Evolutionary conservation across 2,329 filamentous ascomycete species (phyloP).

Genomic region (Paracamarosporium sp.): DNA sequence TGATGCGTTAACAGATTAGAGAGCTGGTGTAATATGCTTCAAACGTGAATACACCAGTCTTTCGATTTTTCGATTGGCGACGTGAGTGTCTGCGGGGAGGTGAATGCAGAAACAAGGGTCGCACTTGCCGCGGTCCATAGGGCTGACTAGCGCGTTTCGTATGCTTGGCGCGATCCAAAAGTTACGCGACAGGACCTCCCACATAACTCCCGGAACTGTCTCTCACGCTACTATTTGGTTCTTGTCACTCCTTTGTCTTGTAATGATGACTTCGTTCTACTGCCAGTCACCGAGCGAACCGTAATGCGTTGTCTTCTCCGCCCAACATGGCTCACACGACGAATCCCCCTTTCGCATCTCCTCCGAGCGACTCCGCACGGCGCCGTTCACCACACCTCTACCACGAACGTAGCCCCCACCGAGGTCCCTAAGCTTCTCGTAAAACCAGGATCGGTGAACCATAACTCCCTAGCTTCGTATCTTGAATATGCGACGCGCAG

Average conservation of each 20-base stretch:
- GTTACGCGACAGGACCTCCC: conserved; percentile 22
- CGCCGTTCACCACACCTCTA: conserved; percentile 33
- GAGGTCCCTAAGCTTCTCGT: conserved; percentile 36
- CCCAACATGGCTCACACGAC: conserved; percentile 28
- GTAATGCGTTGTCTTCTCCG: conserved; percentile 37
- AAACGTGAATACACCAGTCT: too few relatives aligned
- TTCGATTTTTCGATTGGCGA: not conserved
- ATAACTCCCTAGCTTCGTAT: conserved; percentile 71
- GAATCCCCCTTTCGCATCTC: conserved; percentile 25
- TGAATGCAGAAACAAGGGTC: not conserved
- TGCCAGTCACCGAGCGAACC: conserved; percentile 1
- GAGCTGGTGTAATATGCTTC: too few relatives aligned
- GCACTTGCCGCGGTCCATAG: conserved; percentile 6
- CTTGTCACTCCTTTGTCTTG: conserved; percentile 14
- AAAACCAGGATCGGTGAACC: conserved; percentile 51
- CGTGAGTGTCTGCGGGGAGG: not conserved
- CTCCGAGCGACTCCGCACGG: conserved; percentile 27
- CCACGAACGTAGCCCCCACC: conserved; percentile 28
- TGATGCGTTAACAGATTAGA: too few relatives aligned
- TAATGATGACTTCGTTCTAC: conserved; percentile 30
- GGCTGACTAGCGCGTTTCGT: conserved; percentile 25
- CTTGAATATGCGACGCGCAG: conserved; percentile 66
- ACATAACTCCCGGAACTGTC: not conserved
- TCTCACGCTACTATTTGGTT: not conserved
- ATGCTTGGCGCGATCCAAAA: conserved; percentile 21